phyloP scores from a whole-genome alignment of 208 protist genomes.

The Trypanosoma cruzi region DNA sequence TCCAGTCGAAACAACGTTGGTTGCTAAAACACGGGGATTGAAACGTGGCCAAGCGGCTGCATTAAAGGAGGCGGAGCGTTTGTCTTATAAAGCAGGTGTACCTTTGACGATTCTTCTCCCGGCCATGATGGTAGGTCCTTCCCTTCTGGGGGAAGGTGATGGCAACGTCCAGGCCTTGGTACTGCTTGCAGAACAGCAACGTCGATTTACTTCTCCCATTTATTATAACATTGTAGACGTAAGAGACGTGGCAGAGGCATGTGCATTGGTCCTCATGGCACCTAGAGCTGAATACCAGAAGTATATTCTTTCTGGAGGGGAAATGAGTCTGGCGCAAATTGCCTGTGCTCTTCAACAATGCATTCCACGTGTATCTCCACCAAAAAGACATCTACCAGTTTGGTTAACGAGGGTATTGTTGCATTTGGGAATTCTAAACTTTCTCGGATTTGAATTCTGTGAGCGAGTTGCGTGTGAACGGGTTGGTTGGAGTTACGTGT shows the following conservation, averaged over 20 bases:
- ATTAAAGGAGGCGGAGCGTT: constrained; percentile 18
- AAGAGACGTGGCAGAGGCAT: constrained; percentile 24
- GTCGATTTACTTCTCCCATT: constrained; percentile 7
- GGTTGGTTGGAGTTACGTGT: constrained; percentile 14
- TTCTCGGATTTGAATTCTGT: constrained; percentile 8
- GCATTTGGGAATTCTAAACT: background rate
- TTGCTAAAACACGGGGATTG: background rate
- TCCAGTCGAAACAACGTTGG: constrained; percentile 19
- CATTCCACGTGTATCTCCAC: constrained; percentile 4
- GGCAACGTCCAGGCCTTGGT: constrained; percentile 12
- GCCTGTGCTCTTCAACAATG: background rate
- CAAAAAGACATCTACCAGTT: background rate
- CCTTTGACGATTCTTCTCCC: constrained; percentile 17
- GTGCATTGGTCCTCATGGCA: background rate
- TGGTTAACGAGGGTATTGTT: background rate
- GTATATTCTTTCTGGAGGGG: constrained; percentile 24
- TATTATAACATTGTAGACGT: constrained; percentile 31
- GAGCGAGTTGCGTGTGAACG: background rate
- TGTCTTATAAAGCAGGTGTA: constrained; percentile 10
- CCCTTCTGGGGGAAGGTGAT: constrained; percentile 21
- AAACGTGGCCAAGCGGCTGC: constrained; percentile 6
- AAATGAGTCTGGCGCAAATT: constrained; percentile 21
- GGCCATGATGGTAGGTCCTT: constrained; percentile 20
- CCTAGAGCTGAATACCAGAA: constrained; percentile 15
- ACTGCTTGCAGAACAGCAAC: constrained; percentile 1